These are phyloP conservation scores for Aspergillus panamensis DNA, from an alignment of 495 filamentous ascomycete species.

Conservation along the genomic window DNA sequence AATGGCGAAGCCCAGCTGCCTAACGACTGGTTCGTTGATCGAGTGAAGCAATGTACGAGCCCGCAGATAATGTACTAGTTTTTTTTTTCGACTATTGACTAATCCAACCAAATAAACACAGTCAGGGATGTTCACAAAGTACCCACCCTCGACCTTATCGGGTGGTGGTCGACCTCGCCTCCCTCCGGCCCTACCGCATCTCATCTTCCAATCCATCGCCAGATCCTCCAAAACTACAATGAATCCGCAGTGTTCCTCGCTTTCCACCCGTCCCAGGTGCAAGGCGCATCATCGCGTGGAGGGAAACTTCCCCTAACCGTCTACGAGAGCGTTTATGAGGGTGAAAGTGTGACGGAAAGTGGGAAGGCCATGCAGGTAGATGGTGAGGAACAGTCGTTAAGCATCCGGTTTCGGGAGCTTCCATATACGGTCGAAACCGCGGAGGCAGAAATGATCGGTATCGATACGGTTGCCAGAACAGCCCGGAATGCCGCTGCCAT, in stretches of 20 bases:
- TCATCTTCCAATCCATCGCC: slow-evolving; percentile 71
- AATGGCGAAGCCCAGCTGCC: slow-evolving; percentile 56
- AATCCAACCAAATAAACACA: slow-evolving; percentile 29
- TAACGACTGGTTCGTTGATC: slow-evolving; percentile 68
- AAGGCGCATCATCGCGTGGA: slow-evolving; percentile 46
- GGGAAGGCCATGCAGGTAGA: slow-evolving; percentile 73
- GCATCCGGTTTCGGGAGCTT: slow-evolving; percentile 75
- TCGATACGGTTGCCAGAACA: slow-evolving; percentile 83
- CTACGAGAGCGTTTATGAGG: slow-evolving; percentile 82
- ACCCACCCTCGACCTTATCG: slow-evolving; percentile 81
- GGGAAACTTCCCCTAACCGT: slow-evolving; percentile 85
- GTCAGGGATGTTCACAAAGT: slow-evolving; percentile 86
- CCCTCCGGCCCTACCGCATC: slow-evolving; percentile 62
- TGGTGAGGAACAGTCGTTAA: slow-evolving; percentile 52
- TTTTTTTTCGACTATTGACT: background rate
- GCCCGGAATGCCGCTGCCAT: slow-evolving; percentile 68
- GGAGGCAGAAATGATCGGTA: slow-evolving; percentile 94
- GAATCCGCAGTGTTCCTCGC: slow-evolving; percentile 85
- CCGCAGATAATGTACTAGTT: background rate
- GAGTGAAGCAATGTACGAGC: slow-evolving; percentile 76
- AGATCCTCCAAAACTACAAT: slow-evolving; percentile 68
- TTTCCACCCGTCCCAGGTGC: slow-evolving; percentile 67
- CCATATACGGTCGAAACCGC: slow-evolving; percentile 87
- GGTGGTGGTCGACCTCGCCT: slow-evolving; percentile 88
- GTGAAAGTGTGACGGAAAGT: slow-evolving; percentile 49